Base-by-base conservation (phyloP, 495 filamentous ascomycete species). In the Daldinia concentrica region DNA sequence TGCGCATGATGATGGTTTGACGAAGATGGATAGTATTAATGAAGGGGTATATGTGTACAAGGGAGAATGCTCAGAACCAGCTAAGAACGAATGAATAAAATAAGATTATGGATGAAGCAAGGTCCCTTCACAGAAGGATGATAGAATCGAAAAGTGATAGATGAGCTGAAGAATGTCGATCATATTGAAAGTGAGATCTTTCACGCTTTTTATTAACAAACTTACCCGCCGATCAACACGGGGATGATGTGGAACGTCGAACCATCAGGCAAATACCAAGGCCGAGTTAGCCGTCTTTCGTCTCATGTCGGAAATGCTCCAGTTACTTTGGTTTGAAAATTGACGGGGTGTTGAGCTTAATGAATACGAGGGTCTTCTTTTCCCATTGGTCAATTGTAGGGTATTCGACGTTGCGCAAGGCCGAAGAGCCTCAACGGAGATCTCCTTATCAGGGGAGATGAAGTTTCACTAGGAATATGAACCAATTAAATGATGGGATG, bases 361-460 rank as follows among this genome's bases (percentile, higher is more conserved):
- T 19, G 41, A 8, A 45, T 19, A n/a, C 41, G 17, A 45, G 41
- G 8, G 17, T 45, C n/a, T 14, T 14, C 19, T 12, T 57, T 56
- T 6, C 24, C 32, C 8, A 73, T 73, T 73, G 70, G 70, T 30
- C 27, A 12, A 24, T 24, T n/a, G 12, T 30, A 15, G 24, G 50
- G 50, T 11, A 15, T 14, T 52, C 4, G 50, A 52, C 1, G 50
- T 29, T 52, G 26, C 11, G 64, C 37, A 56, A 64, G 14, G 43
- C 52, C 22, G 51, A 66, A 74, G 71, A 74, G 67, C 71, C 71
- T 74, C 71, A 73, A 67, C 15, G 62, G 7, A 62, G 71, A 74
- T 70, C 63, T 50, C 58, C 27, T 66, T 51, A 48, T 63, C 39
- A 74, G 71, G 71, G 71, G 64, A 59, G 0, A 30, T 37, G 8